These are phyloP conservation scores for Rutidosis leptorrhynchoides DNA, from an alignment of 129 eudicot genomes.

Conservation along the genomic window DNA sequence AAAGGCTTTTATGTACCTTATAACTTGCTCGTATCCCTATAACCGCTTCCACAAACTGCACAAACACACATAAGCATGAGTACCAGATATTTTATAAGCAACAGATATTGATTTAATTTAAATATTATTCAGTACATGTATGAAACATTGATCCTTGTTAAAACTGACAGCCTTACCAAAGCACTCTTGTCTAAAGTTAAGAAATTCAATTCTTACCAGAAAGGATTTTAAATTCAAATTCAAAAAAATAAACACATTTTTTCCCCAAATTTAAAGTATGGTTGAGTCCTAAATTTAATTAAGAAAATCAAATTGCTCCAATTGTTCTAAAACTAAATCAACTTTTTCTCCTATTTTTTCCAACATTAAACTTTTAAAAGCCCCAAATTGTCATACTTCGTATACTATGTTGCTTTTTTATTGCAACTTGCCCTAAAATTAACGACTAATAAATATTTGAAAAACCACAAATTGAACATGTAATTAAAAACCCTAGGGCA, in stretches of 20 bases:
- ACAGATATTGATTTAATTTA: constrained; percentile 6
- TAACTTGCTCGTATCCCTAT: constrained; percentile 62
- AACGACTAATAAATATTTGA: background rate
- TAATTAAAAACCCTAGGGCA: constrained; percentile 5
- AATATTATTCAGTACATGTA: too few relatives aligned
- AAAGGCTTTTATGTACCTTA: constrained; percentile 40
- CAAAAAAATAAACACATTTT: too few relatives aligned
- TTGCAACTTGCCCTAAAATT: background rate
- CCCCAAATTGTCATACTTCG: background rate
- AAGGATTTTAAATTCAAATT: too few relatives aligned
- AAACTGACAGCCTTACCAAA: background rate
- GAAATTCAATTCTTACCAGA: too few relatives aligned
- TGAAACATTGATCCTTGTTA: background rate
- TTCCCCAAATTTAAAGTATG: too few relatives aligned
- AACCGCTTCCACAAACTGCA: constrained; percentile 89
- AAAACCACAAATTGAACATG: background rate
- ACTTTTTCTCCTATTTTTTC: too few relatives aligned
- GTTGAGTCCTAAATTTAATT: too few relatives aligned
- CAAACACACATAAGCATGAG: constrained; percentile 5
- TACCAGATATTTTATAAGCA: background rate
- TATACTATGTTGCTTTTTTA: background rate
- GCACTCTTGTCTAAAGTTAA: too few relatives aligned
- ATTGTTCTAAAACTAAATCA: too few relatives aligned
- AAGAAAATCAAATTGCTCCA: background rate
- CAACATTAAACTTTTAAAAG: background rate